A percentile compares a stretch with the other conserved stretches of the same genome.
These are phyloP conservation scores for Dothistroma pini DNA, from an alignment of 2,329 filamentous ascomycete species.

Conservation along the genomic window DNA sequence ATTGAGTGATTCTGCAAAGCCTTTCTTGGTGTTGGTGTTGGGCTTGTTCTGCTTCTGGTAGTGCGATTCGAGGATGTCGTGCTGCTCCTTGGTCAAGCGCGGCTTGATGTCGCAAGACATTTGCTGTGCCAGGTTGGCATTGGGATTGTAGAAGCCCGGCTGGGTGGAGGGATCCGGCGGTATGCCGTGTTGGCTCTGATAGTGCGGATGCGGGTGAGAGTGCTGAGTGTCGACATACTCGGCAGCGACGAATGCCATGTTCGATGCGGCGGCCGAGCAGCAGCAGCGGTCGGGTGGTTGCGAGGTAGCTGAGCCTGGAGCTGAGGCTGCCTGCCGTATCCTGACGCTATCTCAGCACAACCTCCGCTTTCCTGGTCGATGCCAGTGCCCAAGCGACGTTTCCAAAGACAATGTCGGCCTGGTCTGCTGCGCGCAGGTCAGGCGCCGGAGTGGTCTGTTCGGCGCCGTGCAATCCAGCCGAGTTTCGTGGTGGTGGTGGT, in stretches of 20 bases:
- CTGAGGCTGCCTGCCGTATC: not conserved
- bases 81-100: slow-evolving; percentile 51
- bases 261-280: not conserved
- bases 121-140: slow-evolving; percentile 21
- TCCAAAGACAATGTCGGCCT: not conserved
- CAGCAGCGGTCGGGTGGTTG: not conserved
- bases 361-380: not conserved
- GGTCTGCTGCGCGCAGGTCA: not conserved
- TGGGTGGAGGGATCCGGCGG: slow-evolving; percentile 12
- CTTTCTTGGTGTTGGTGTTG: slow-evolving; percentile 49
- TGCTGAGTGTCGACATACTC: slow-evolving; percentile 14
- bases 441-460: not conserved
- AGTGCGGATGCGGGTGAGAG: slow-evolving; percentile 13
- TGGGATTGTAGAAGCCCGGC: slow-evolving; percentile 18
- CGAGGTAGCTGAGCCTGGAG: not conserved
- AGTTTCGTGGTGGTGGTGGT: not conserved
- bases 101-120: slow-evolving; percentile 47
- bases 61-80: slow-evolving; percentile 50
- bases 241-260: slow-evolving; percentile 23
- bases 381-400: not conserved
- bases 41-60: slow-evolving; percentile 50
- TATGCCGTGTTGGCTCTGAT: slow-evolving; percentile 8
- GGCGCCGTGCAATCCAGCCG: not conserved
- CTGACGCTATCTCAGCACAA: not conserved
- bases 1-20: slow-evolving; percentile 45